Conservation (phyloP, 2,329 filamentous ascomycete genomes). For the Neophaeococcomyces aloes region DNA sequence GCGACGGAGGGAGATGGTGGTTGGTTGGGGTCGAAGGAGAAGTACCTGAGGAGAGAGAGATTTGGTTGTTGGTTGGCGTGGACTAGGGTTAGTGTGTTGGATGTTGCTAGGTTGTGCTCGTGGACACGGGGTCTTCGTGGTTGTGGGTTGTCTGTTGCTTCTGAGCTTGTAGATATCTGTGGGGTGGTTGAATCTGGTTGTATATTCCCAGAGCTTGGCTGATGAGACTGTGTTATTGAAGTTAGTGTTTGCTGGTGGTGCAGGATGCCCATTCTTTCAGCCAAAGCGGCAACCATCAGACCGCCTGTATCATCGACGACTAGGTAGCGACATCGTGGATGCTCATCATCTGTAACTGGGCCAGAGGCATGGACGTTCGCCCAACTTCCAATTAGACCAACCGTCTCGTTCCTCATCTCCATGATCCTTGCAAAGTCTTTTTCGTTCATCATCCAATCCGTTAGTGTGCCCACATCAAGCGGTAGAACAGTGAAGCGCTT, state of each 20-base stretch:
- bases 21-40: slow-evolving; percentile 62
- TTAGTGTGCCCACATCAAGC: slow-evolving; percentile 65
- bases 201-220: slow-evolving; percentile 17
- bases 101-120: slow-evolving; percentile 42
- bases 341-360: slow-evolving; percentile 16
- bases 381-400: slow-evolving; percentile 77
- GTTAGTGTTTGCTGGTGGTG: slow-evolving; percentile 33
- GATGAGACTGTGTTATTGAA: slow-evolving; percentile 22
- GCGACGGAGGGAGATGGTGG: slow-evolving; percentile 22
- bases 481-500: slow-evolving; percentile 77
- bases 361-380: slow-evolving; percentile 66
- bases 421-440: slow-evolving; percentile 71
- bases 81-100: slow-evolving; percentile 69
- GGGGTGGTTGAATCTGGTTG: slow-evolving; percentile 1
- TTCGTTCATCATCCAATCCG: slow-evolving; percentile 67
- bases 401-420: slow-evolving; percentile 74
- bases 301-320: slow-evolving; percentile 82
- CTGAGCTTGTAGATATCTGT: not conserved
- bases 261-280: slow-evolving; percentile 78
- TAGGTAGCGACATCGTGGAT: slow-evolving; percentile 53
- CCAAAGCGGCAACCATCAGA: slow-evolving; percentile 68
- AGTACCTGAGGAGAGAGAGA: slow-evolving; percentile 77
- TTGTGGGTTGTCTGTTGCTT: slow-evolving; percentile 22
- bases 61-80: slow-evolving; percentile 81
- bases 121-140: slow-evolving; percentile 21